These are phyloP conservation scores for Lactarius vividus DNA, from an alignment of 768 basidiomycete species.

Conservation along the genomic window DNA sequence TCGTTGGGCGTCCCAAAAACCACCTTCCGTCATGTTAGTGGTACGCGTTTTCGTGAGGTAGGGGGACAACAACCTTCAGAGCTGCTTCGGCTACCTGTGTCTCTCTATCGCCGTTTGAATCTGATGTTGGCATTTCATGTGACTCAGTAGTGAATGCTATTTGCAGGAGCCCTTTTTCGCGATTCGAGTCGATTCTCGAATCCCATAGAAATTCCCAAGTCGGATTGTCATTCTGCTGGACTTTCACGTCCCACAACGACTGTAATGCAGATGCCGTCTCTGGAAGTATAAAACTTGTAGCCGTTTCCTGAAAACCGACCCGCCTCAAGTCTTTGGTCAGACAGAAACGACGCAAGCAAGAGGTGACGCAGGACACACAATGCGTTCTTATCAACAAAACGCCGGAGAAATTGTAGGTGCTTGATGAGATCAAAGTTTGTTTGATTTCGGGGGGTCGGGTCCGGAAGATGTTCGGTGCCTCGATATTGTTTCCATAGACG, in stretches of 20 bases:
- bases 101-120: constrained; percentile 36
- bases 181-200: constrained; percentile 64
- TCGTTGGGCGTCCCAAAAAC: constrained; percentile 70
- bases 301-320: constrained; percentile 55
- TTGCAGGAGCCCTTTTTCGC: constrained; percentile 64
- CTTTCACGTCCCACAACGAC: constrained; percentile 49
- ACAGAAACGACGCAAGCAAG: neutral
- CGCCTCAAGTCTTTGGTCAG: constrained; percentile 42
- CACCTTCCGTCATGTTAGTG: constrained; percentile 50
- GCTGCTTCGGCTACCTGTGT: constrained; percentile 61
- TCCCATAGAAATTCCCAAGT: constrained; percentile 77
- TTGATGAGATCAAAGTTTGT: constrained; percentile 75
- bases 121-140: constrained; percentile 39
- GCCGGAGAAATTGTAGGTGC: constrained; percentile 80
- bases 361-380: constrained; percentile 54
- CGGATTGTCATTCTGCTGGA: constrained; percentile 42
- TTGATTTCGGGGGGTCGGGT: constrained; percentile 63
- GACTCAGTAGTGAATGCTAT: constrained; percentile 50
- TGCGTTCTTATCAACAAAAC: constrained; percentile 80
- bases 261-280: constrained; percentile 44
- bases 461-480: constrained; percentile 64
- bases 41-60: neutral
- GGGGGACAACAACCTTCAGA: constrained; percentile 52
- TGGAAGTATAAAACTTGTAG: constrained; percentile 40
- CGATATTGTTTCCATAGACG: constrained; percentile 71